Evolutionary conservation across 2,329 filamentous ascomycete species (phyloP).

Genomic region (Penicillium oxalicum): DNA sequence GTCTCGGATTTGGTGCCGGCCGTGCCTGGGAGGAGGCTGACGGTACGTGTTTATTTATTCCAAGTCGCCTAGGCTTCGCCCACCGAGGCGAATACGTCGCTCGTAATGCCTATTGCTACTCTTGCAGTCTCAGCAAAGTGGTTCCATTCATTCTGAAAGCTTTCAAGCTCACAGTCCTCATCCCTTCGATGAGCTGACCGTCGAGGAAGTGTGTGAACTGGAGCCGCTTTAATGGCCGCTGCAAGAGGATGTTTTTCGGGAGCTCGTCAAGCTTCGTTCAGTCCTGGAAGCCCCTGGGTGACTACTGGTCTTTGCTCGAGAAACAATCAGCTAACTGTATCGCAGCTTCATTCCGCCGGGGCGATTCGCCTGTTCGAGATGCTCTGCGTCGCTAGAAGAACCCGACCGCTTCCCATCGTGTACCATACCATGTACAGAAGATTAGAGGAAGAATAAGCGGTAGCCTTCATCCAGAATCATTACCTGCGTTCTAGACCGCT

Average conservation of each 20-base stretch:
- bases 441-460: constrained; percentile 6
- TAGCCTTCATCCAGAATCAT: not conserved
- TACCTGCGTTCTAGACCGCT: not conserved
- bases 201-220: not conserved
- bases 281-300: not conserved
- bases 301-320: too few species aligned
- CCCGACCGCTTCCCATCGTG: constrained; percentile 21
- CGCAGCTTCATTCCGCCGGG: constrained; percentile 41
- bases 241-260: not conserved
- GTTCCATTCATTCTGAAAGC: not conserved
- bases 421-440: constrained; percentile 37
- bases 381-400: constrained; percentile 32
- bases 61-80: not conserved
- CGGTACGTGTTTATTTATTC: constrained; percentile 47
- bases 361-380: constrained; percentile 36
- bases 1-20: constrained; percentile 89
- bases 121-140: not conserved
- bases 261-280: not conserved
- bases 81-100: not conserved
- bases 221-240: not conserved
- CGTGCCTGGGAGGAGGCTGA: constrained; percentile 99
- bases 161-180: not conserved
- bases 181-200: too few species aligned
- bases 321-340: constrained; percentile 11
- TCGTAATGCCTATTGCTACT: not conserved